phyloP scores from a whole-genome alignment of 2,329 filamentous ascomycete genomes.

The Diaporthe capsici region DNA sequence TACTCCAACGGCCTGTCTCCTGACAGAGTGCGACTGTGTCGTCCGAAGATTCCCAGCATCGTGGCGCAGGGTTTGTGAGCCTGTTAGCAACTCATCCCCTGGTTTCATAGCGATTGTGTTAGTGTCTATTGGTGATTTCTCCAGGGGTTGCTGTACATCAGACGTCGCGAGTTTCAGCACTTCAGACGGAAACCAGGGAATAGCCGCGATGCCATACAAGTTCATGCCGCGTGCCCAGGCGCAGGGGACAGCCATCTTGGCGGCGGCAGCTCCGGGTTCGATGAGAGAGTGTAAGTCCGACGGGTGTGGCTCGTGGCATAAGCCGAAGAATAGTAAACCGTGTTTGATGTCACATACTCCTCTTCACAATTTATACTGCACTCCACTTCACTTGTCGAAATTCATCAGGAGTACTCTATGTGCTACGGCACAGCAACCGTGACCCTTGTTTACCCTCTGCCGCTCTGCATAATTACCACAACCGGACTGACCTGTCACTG shows the following conservation, averaged over 20 bases:
- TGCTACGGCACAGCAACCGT: background rate
- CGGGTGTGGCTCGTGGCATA: background rate
- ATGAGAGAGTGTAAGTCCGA: background rate
- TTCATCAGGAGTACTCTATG: background rate
- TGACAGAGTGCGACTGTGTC: slow-evolving; percentile 6
- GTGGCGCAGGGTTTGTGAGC: slow-evolving; percentile 21
- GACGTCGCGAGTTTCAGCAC: slow-evolving; percentile 27
- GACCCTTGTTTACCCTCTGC: background rate
- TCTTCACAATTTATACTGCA: slow-evolving; percentile 7
- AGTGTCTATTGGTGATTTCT: background rate
- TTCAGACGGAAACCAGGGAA: slow-evolving; percentile 28
- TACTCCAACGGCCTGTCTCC: slow-evolving; percentile 20
- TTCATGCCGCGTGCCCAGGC: slow-evolving; percentile 24
- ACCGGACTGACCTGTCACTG: background rate
- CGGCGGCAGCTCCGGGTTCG: slow-evolving; percentile 1
- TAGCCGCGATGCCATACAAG: slow-evolving; percentile 25
- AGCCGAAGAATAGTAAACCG: background rate
- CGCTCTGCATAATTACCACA: too few species aligned
- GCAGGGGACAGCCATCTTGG: slow-evolving; percentile 13
- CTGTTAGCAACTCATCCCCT: background rate
- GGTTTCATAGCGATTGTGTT: background rate
- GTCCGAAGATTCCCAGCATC: slow-evolving; percentile 22
- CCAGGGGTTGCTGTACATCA: slow-evolving; percentile 31
- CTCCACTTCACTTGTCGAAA: background rate
- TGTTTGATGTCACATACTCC: background rate